These are phyloP conservation scores for Aquilaria malaccensis DNA, from an alignment of 345 rosid genomes.

Conservation along the genomic window DNA sequence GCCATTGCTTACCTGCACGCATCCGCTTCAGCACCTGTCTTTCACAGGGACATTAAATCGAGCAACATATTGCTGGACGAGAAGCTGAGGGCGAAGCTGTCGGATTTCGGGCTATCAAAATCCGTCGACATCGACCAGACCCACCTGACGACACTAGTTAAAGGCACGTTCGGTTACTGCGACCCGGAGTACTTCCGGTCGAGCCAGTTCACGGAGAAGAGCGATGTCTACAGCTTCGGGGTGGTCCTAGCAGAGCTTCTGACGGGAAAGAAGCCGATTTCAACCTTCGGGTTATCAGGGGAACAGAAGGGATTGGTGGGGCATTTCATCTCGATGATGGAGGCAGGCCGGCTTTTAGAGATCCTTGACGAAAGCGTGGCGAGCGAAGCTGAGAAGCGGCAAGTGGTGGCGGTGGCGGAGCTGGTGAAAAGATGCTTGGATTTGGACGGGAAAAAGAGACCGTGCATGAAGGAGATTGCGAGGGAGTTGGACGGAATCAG, in stretches of 20 bases:
- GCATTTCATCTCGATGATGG: background rate
- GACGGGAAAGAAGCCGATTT: slow-evolving; percentile 4
- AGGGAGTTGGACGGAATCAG: background rate
- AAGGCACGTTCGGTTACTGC: slow-evolving; percentile 17
- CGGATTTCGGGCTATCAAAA: slow-evolving; percentile 20
- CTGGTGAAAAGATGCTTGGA: background rate
- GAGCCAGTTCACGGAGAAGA: slow-evolving; percentile 13
- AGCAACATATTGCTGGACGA: slow-evolving; percentile 17
- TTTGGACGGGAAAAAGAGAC: background rate
- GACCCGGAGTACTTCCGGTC: slow-evolving; percentile 22
- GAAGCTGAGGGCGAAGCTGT: slow-evolving; percentile 7
- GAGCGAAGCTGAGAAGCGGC: background rate
- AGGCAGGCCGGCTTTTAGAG: background rate
- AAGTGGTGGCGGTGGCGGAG: slow-evolving; percentile 2
- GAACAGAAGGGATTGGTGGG: background rate
- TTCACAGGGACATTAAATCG: slow-evolving; percentile 21
- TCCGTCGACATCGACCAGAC: slow-evolving; percentile 17
- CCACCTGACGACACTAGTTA: slow-evolving; percentile 14
- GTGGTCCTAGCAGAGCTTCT: slow-evolving; percentile 7
- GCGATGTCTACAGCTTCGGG: slow-evolving; percentile 3
- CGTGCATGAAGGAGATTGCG: background rate
- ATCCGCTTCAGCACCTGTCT: slow-evolving; percentile 5
- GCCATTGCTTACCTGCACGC: slow-evolving; percentile 17
- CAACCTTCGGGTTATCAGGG: background rate
- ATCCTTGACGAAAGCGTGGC: background rate